A percentile compares a stretch with the other conserved stretches of the same genome.
These are phyloP conservation scores for Fibroporia radiculosa DNA, from an alignment of 768 basidiomycete genomes.

Conservation along the genomic window DNA sequence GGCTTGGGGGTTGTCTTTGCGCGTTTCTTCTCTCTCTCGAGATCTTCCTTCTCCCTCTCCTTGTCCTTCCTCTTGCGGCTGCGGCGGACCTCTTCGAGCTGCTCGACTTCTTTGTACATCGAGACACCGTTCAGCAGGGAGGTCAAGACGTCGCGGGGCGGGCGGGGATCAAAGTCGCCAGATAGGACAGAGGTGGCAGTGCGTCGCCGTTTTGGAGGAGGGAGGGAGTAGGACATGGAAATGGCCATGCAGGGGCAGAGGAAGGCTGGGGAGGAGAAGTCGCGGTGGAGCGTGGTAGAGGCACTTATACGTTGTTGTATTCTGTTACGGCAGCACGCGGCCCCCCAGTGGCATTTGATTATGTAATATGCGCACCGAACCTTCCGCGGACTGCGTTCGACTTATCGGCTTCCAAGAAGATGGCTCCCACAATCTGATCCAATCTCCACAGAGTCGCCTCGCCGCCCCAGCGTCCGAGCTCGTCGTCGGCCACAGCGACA, in stretches of 20 bases:
- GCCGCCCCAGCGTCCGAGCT: no score
- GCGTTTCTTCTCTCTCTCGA: constrained; percentile 22
- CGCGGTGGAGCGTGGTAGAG: constrained; percentile 19
- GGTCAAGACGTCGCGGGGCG: constrained; percentile 68
- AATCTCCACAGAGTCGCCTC: constrained; percentile 7
- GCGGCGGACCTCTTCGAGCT: constrained; percentile 47
- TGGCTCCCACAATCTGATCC: constrained; percentile 12
- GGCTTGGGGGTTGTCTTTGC: constrained; percentile 19
- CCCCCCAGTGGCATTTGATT: constrained; percentile 16
- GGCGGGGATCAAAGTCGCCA: constrained; percentile 62
- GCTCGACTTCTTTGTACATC: constrained; percentile 55
- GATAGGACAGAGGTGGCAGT: constrained; percentile 72
- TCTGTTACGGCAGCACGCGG: constrained; percentile 21
- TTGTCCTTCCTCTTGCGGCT: constrained; percentile 41
- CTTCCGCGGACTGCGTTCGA: constrained; percentile 12
- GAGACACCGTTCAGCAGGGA: constrained; percentile 72
- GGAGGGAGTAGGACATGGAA: constrained; percentile 12
- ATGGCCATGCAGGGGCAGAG: constrained; percentile 11
- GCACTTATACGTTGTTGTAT: constrained; percentile 23
- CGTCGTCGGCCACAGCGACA: no score
- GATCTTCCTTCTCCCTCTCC: constrained; percentile 24
- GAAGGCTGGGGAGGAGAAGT: constrained; percentile 15
- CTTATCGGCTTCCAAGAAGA: constrained; percentile 11
- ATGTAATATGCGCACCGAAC: constrained; percentile 14
- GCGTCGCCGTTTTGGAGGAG: constrained; percentile 31